These are phyloP conservation scores for Gracilaria gracilis DNA, from an alignment of 23 red algal genomes.

Conservation along the genomic window DNA sequence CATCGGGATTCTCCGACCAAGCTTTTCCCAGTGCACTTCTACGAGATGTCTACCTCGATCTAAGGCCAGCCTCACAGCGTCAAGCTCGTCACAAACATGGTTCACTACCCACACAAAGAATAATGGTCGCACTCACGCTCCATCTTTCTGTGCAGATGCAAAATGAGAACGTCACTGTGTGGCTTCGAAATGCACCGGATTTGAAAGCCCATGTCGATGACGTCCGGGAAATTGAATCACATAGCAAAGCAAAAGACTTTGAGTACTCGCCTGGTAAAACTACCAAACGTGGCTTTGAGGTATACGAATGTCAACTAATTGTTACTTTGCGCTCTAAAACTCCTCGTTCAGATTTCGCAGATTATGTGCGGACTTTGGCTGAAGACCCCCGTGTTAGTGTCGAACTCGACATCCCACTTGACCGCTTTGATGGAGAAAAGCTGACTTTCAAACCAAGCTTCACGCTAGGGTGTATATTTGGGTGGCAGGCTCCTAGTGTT, in stretches of 20 bases:
- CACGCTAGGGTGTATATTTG: constrained; percentile 28
- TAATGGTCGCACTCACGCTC: constrained; percentile 45
- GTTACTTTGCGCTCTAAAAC: constrained; percentile 9
- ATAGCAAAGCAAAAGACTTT: background rate
- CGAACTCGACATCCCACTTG: background rate
- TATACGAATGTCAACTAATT: constrained; percentile 43
- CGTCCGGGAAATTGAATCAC: constrained; percentile 17
- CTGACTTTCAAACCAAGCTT: constrained; percentile 20
- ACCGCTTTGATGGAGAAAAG: constrained; percentile 35
- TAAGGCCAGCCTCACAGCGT: constrained; percentile 15
- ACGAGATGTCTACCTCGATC: constrained; percentile 53
- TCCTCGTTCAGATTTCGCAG: background rate
- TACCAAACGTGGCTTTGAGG: constrained; percentile 35
- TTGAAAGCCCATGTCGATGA: constrained; percentile 34
- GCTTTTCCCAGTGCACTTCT: constrained; percentile 52
- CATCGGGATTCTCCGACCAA: constrained; percentile 10
- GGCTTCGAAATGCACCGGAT: background rate
- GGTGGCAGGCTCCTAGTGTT: constrained; percentile 1
- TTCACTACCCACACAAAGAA: background rate
- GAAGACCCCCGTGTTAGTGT: constrained; percentile 21
- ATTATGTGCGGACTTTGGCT: constrained; percentile 8
- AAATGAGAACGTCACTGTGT: background rate
- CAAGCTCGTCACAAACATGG: background rate
- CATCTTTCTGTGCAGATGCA: constrained; percentile 50
- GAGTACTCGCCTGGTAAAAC: constrained; percentile 39